Conservation (phyloP, 345 rosid genomes). For the Eucalyptus decipiens region DNA sequence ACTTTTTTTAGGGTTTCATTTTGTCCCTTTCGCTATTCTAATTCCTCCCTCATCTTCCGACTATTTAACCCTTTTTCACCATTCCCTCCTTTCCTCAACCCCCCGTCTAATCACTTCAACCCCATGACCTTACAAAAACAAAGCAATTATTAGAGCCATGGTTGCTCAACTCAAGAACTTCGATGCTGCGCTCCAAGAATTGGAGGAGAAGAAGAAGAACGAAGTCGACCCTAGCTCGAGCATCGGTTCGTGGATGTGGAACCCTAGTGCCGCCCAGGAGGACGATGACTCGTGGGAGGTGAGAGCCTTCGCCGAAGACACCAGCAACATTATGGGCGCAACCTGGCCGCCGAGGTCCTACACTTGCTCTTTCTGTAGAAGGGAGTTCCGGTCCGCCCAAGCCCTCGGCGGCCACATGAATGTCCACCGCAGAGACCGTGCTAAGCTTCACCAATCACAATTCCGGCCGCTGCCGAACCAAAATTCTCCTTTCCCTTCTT, state of each 20-base stretch:
- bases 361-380: constrained; percentile 80
- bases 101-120: neutral
- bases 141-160: constrained; percentile 2
- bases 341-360: constrained; percentile 98
- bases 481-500: neutral
- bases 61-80: neutral
- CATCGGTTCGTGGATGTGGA: constrained; percentile 50
- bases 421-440: constrained; percentile 92
- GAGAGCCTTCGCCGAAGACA: constrained; percentile 78
- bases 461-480: neutral
- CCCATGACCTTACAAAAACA: neutral
- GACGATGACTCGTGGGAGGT: constrained; percentile 91
- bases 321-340: constrained; percentile 59
- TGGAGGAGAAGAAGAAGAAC: constrained; percentile 8
- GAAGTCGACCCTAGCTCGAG: neutral
- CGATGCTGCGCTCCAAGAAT: neutral
- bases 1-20: neutral
- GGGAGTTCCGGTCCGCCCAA: constrained; percentile 92
- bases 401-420: constrained; percentile 99
- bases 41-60: neutral
- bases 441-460: constrained; percentile 47
- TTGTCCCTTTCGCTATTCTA: neutral
- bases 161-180: constrained; percentile 22
- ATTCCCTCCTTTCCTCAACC: neutral
- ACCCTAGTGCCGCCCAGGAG: constrained; percentile 36